These are phyloP conservation scores for Vitis cinerea DNA, from an alignment of 164 flowering plant genomes.

Conservation along the genomic window DNA sequence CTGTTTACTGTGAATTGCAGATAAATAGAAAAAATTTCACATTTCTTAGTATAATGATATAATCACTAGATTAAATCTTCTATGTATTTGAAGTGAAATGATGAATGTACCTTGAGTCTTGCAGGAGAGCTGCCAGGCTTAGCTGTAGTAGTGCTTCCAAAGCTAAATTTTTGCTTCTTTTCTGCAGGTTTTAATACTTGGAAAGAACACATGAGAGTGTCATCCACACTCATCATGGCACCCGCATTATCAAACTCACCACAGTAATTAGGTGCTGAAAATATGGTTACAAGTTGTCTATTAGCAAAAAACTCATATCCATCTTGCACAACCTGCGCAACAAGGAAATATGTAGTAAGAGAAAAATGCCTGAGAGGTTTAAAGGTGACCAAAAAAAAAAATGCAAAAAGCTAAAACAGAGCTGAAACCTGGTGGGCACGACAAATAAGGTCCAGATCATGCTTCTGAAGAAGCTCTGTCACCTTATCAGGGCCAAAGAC, in stretches of 20 bases:
- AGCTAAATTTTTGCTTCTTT: conserved; percentile 23
- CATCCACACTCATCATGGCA: conserved; percentile 37
- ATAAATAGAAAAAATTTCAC: neutral
- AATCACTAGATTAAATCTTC: neutral
- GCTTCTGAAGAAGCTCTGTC: conserved; percentile 26
- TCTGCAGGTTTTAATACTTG: conserved; percentile 29
- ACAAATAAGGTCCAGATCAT: conserved; percentile 32
- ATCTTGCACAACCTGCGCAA: conserved; percentile 36
- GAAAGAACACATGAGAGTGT: conserved; percentile 28
- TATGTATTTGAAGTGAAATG: neutral
- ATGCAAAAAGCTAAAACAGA: neutral
- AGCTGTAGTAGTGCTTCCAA: conserved; percentile 14
- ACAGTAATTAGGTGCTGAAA: conserved; percentile 37
- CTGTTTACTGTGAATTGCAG: neutral
- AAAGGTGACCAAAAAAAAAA: too few species aligned
- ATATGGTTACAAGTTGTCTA: conserved; percentile 33
- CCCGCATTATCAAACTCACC: conserved; percentile 40
- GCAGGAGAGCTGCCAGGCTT: conserved; percentile 8
- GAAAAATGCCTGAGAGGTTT: neutral
- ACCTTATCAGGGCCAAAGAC: conserved; percentile 33
- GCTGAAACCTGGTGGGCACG: conserved; percentile 35
- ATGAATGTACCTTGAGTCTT: conserved; percentile 19
- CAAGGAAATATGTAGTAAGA: neutral
- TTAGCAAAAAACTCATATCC: conserved; percentile 41
- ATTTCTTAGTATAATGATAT: neutral